Evolutionary conservation across 2,329 filamentous ascomycete species (phyloP).

Genomic region (Harringtonia aguacate): DNA sequence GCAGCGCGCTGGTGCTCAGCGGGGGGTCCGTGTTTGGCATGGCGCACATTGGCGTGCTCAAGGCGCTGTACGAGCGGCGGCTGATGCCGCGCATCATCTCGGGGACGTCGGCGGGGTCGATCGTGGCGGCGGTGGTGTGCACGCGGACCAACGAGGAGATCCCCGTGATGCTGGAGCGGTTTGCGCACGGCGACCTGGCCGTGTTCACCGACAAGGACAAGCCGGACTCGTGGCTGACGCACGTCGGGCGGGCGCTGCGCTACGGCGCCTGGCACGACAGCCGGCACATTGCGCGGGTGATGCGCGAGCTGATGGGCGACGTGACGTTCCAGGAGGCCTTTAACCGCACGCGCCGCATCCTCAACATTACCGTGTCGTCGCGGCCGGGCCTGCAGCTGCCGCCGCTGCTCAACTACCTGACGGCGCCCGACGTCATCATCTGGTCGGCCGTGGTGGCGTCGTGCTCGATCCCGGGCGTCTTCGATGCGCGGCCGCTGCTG

Average conservation of each 20-base stretch:
- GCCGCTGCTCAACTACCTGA: constrained; percentile 81
- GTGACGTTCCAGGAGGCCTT: constrained; percentile 95
- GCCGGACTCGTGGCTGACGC: constrained; percentile 53
- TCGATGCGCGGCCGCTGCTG: constrained; percentile 66
- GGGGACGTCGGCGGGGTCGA: constrained; percentile 77
- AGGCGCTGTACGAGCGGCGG: constrained; percentile 63
- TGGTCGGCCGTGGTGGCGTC: constrained; percentile 96
- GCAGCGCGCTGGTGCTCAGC: constrained; percentile 71
- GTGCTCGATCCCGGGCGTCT: constrained; percentile 83
- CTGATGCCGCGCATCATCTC: constrained; percentile 80
- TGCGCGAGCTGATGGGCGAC: constrained; percentile 71
- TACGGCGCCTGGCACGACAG: constrained; percentile 80
- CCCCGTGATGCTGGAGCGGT: constrained; percentile 54
- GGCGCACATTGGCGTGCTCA: constrained; percentile 82
- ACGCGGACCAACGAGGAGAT: constrained; percentile 70
- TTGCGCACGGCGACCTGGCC: constrained; percentile 68
- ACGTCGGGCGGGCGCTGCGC: constrained; percentile 65
- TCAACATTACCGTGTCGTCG: constrained; percentile 90
- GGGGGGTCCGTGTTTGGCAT: constrained; percentile 86
- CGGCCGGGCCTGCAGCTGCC: constrained; percentile 82
- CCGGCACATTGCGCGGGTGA: constrained; percentile 66
- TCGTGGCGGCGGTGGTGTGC: constrained; percentile 73
- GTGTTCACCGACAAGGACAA: constrained; percentile 60
- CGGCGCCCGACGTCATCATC: constrained; percentile 86
- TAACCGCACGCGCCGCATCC: constrained; percentile 81